Conservation (phyloP, 768 basidiomycete species). For the Nidularia pulvinata region DNA sequence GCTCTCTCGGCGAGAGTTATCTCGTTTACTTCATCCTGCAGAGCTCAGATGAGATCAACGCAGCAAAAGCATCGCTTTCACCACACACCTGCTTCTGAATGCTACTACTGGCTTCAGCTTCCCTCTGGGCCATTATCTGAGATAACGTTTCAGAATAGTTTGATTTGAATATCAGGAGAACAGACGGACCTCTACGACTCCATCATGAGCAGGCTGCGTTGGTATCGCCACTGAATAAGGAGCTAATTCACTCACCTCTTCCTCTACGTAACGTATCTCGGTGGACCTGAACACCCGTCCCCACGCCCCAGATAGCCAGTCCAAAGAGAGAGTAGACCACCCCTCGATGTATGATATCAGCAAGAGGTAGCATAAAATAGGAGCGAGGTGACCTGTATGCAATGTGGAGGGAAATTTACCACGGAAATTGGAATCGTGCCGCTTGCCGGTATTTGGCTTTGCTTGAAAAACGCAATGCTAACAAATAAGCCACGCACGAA, state of each 20-base stretch:
- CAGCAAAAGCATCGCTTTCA: slow-evolving; percentile 26
- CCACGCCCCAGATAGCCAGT: slow-evolving; percentile 51
- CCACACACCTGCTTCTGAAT: slow-evolving; percentile 13
- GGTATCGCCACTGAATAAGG: not conserved
- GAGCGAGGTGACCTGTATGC: not conserved
- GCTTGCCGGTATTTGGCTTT: not conserved
- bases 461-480: too few relatives aligned
- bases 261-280: slow-evolving; percentile 51
- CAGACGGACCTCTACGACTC: slow-evolving; percentile 26
- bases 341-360: slow-evolving; percentile 53
- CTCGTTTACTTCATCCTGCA: slow-evolving; percentile 36
- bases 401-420: slow-evolving; percentile 1
- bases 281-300: slow-evolving; percentile 51
- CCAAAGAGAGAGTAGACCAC: slow-evolving; percentile 54
- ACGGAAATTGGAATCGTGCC: not conserved
- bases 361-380: slow-evolving; percentile 19
- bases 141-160: not conserved
- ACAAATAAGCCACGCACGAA: not conserved
- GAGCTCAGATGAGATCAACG: slow-evolving; percentile 4
- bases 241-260: slow-evolving; percentile 40
- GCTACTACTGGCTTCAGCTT: slow-evolving; percentile 17
- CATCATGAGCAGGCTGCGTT: slow-evolving; percentile 6
- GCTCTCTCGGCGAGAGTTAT: slow-evolving; percentile 39
- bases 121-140: slow-evolving; percentile 30
- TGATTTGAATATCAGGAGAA: not conserved